phyloP scores from a whole-genome alignment of 2,329 filamentous ascomycete species.

The Alternaria consortialis region DNA sequence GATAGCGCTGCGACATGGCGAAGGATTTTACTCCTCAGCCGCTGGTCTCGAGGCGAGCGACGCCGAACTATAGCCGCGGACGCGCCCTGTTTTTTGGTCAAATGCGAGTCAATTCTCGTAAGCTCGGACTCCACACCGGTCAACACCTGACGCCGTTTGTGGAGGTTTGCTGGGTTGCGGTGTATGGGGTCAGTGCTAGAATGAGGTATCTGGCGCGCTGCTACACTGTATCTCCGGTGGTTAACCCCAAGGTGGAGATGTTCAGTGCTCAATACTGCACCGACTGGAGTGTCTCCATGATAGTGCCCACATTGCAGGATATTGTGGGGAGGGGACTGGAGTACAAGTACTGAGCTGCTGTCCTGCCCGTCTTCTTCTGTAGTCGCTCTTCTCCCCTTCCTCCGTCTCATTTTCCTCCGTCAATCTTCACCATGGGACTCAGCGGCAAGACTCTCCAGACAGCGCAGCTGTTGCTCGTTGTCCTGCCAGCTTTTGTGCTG shows the following conservation, averaged over 20 bases:
- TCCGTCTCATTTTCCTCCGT: slow-evolving; percentile 4
- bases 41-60: slow-evolving; percentile 14
- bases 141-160: slow-evolving; percentile 11
- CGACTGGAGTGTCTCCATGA: slow-evolving; percentile 10
- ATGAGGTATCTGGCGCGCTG: slow-evolving; percentile 4
- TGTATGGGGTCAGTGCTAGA: slow-evolving; percentile 9
- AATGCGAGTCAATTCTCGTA: slow-evolving; percentile 16
- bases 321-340: slow-evolving; percentile 30
- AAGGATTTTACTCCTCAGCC: slow-evolving; percentile 24
- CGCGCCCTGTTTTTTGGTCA: slow-evolving; percentile 7
- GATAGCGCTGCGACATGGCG: slow-evolving; percentile 22
- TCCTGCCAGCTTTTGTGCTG: slow-evolving; percentile 56
- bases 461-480: slow-evolving; percentile 50
- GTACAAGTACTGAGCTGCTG: slow-evolving; percentile 29
- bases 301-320: slow-evolving; percentile 23
- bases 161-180: slow-evolving; percentile 6
- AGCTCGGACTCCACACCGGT: slow-evolving; percentile 26
- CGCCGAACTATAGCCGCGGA: slow-evolving; percentile 19
- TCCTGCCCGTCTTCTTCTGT: slow-evolving; percentile 10
- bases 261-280: slow-evolving; percentile 7
- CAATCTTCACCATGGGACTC: slow-evolving; percentile 23
- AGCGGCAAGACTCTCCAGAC: slow-evolving; percentile 39
- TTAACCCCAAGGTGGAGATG: slow-evolving; percentile 24
- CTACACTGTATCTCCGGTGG: slow-evolving; percentile 7
- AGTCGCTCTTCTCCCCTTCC: slow-evolving; percentile 13